Percentiles rank a stretch among this genome's conserved stretches.
Evolutionary conservation across 768 basidiomycete species (phyloP).

Genomic region (Boletus fagicola): DNA sequence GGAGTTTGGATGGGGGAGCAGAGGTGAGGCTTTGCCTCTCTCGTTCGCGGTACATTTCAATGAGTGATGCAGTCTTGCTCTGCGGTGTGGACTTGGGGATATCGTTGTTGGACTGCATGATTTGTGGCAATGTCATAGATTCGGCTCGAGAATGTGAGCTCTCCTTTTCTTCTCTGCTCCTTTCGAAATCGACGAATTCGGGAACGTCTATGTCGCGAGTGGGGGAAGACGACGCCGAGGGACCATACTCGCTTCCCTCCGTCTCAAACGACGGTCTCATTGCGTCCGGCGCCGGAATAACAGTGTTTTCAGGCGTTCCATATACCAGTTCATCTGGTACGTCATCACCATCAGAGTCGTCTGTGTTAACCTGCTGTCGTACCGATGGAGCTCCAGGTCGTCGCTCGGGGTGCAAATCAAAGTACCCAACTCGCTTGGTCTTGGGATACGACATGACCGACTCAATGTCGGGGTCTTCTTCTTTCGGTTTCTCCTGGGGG

Average conservation of each 20-base stretch:
- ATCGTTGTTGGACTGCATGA: constrained; percentile 12
- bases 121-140: constrained; percentile 28
- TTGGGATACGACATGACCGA: constrained; percentile 38
- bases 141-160: constrained; percentile 28
- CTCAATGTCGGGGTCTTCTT: constrained; percentile 46
- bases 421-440: constrained; percentile 57
- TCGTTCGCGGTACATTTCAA: constrained; percentile 81
- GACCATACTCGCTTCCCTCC: constrained; percentile 33
- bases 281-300: constrained; percentile 21
- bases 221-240: constrained; percentile 30
- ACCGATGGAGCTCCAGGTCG: constrained; percentile 37
- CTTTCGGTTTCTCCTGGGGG: constrained; percentile 40
- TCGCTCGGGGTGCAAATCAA: constrained; percentile 77
- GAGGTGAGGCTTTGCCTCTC: constrained; percentile 43
- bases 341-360: constrained; percentile 37
- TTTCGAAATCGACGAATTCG: constrained; percentile 27
- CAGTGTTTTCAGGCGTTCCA: constrained; percentile 24
- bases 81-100: constrained; percentile 25
- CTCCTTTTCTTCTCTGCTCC: constrained; percentile 24
- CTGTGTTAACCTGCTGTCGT: constrained; percentile 29
- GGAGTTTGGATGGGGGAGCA: constrained; percentile 32
- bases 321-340: constrained; percentile 36
- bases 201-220: constrained; percentile 32
- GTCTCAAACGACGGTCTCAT: constrained; percentile 35
- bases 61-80: constrained; percentile 73